phyloP scores from a whole-genome alignment of 202 grass and related monocot genomes.

The Schoenoplectus triqueter region DNA sequence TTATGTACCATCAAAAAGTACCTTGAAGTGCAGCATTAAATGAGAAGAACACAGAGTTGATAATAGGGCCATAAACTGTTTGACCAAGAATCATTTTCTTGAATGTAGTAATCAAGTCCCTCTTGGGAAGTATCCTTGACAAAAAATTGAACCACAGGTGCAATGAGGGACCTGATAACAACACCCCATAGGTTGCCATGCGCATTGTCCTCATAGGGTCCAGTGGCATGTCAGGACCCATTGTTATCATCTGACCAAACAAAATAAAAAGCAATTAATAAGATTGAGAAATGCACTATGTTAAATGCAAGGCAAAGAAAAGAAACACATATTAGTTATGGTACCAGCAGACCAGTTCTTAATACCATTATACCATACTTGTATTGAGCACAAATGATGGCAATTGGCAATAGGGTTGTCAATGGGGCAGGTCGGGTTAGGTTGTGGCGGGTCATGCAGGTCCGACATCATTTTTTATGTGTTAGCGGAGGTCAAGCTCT shows the following conservation, averaged over 20 bases:
- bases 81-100: slow-evolving; percentile 98
- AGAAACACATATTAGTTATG: not conserved
- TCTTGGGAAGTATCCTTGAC: slow-evolving; percentile 81
- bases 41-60: slow-evolving; percentile 88
- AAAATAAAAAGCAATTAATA: slow-evolving; percentile 39
- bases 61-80: slow-evolving; percentile 90
- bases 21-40: slow-evolving; percentile 96
- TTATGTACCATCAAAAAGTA: slow-evolving; percentile 30
- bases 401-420: not conserved
- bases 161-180: slow-evolving; percentile 85
- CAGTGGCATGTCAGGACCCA: slow-evolving; percentile 50
- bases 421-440: not conserved
- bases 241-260: slow-evolving; percentile 70
- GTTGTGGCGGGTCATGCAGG: not conserved
- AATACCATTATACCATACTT: not conserved
- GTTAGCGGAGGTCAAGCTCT: not conserved
- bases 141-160: slow-evolving; percentile 98
- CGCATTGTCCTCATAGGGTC: slow-evolving; percentile 74
- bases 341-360: not conserved
- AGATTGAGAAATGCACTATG: not conserved
- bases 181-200: slow-evolving; percentile 85
- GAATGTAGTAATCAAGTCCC: slow-evolving; percentile 74
- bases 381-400: not conserved
- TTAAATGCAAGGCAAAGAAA: slow-evolving; percentile 3
- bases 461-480: not conserved